phyloP scores from a whole-genome alignment of 2,329 filamentous ascomycete genomes.

The Colletotrichum sp. region DNA sequence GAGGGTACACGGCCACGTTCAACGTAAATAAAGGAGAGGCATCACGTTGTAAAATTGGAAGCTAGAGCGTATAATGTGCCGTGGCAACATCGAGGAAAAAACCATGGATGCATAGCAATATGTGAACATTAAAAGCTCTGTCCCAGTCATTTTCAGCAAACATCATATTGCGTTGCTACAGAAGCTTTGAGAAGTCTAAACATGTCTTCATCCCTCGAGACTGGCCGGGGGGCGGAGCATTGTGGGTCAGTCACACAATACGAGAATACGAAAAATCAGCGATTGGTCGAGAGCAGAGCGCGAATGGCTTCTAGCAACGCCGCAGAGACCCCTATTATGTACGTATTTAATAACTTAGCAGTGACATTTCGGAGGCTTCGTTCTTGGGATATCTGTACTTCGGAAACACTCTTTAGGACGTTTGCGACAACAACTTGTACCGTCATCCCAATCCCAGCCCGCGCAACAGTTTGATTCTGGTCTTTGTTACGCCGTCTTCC shows the following conservation, averaged over 20 bases:
- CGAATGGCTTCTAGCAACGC: not conserved
- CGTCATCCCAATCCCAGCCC: rapidly evolving
- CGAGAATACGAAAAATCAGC: not conserved
- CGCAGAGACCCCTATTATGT: not conserved
- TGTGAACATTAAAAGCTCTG: no score
- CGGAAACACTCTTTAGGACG: not conserved
- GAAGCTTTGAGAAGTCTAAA: no score
- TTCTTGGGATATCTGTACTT: not conserved
- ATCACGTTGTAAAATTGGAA: no score
- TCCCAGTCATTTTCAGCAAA: no score
- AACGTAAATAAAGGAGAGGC: no score
- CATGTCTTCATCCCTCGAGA: no score
- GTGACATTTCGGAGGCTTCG: not conserved
- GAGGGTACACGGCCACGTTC: no score
- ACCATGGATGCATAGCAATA: no score
- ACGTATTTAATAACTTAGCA: not conserved
- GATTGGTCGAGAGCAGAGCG: not conserved
- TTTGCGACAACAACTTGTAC: not conserved
- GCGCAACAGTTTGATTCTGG: rapidly evolving
- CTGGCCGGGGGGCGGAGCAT: no score
- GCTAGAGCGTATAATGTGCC: no score
- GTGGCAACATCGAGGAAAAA: no score
- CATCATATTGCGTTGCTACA: no score
- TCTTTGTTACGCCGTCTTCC: not conserved
- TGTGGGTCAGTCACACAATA: not conserved